phyloP scores from a whole-genome alignment of 768 basidiomycete species.

The Amanita polypyramis region DNA sequence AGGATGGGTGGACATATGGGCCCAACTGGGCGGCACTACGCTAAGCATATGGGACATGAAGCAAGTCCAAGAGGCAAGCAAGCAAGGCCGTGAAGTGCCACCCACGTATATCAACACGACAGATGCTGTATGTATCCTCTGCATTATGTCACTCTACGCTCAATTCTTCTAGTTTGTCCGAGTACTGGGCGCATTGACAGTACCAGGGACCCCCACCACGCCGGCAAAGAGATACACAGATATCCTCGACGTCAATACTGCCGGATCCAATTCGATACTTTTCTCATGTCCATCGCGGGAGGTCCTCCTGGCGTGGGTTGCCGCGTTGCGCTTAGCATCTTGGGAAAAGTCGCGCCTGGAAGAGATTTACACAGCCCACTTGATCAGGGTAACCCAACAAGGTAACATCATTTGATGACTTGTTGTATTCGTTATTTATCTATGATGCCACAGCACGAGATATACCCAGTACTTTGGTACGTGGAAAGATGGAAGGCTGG shows the following conservation, averaged over 20 bases:
- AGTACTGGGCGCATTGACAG: conserved; percentile 65
- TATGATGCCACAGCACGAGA: conserved; percentile 27
- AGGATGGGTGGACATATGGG: conserved; percentile 81
- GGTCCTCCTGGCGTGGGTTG: conserved; percentile 80
- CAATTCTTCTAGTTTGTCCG: conserved; percentile 51
- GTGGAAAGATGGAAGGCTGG: conserved; percentile 84
- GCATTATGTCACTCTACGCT: background rate
- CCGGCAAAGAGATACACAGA: conserved; percentile 56
- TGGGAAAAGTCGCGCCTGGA: conserved; percentile 96
- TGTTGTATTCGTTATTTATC: background rate
- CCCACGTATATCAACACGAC: conserved; percentile 82
- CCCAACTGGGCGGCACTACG: conserved; percentile 81
- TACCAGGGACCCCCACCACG: conserved; percentile 37
- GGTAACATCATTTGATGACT: conserved; percentile 17
- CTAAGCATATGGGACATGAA: conserved; percentile 90
- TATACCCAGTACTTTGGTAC: conserved; percentile 51
- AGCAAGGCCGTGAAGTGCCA: conserved; percentile 71
- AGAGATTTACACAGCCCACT: conserved; percentile 95
- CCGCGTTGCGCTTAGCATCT: conserved; percentile 77
- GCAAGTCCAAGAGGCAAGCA: conserved; percentile 76
- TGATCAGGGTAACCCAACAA: conserved; percentile 67
- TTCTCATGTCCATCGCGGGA: conserved; percentile 75
- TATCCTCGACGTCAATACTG: conserved; percentile 88
- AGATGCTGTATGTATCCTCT: conserved; percentile 58
- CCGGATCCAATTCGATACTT: conserved; percentile 80